Evolutionary conservation across 768 basidiomycete genomes (phyloP), one percentile per base, ranked within the genome.

Genomic region (Boletus rex-veris): DNA sequence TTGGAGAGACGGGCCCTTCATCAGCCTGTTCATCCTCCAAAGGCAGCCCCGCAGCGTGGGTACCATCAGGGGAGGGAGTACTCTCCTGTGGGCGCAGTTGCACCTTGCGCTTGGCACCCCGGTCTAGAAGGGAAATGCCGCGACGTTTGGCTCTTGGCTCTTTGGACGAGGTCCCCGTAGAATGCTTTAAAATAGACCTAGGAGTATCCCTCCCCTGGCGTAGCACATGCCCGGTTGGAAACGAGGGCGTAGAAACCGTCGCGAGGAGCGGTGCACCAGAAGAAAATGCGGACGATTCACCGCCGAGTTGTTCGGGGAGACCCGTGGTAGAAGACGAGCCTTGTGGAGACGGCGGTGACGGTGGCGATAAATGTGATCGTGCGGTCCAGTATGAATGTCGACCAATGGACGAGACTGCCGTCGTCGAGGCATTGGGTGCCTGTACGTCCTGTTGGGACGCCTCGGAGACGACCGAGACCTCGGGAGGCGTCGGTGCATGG

Each of bases 1-100:
- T 60, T 0, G 90, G 88, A 24, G 85, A 74, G 0, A 72, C 84
- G 2, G 82, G 78, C 4, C 57, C 59, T 36, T 75, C 71, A 1
- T 68, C 58, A 26, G 19, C 52, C 26, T 26, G 47, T 16, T 12
- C 54, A 15, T 41, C 58, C 18, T 49, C 50, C 31, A 8, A 52
- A 33, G 57, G 42, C 21, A 33, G 37, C 19, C 35, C 21, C 33
- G 36, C 19, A 5, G 19, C 28, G 0, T 62, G 57, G 3, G 47
- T 46, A 41, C 64, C 68, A 58, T 67, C 54, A n/a, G 65, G 55
- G 15, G 55, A 57, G 7, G 58, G 61, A 10, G 57, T 59, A 35
- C 67, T 67, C 7, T 67, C 62, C 47, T 65, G 64, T 30, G 49
- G 50, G 35, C 45, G 48, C 19, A 58, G 19, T 16, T 38, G 26